Percentiles rank a stretch among this genome's conserved stretches.
Conservation (phyloP, 2,329 filamentous ascomycete species). For the Clonostachys sp. region DNA sequence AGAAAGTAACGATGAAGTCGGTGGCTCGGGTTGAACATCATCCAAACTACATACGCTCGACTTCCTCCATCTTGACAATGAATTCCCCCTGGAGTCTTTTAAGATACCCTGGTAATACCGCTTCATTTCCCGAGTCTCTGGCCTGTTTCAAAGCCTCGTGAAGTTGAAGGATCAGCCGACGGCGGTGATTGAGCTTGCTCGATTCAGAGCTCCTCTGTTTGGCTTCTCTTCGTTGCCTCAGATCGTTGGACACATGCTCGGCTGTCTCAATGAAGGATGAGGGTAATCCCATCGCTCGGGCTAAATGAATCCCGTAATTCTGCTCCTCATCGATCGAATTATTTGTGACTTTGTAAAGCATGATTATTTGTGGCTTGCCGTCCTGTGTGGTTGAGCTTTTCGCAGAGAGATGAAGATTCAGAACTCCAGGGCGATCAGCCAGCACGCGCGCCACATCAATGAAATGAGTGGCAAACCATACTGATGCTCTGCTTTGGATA, state of each 20-base stretch:
- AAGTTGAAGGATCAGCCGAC: slow-evolving; percentile 70
- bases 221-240: slow-evolving; percentile 53
- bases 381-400: slow-evolving; percentile 49
- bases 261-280: slow-evolving; percentile 62
- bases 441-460: slow-evolving; percentile 74
- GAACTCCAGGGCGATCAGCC: slow-evolving; percentile 68
- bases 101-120: slow-evolving; percentile 23
- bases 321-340: slow-evolving; percentile 62
- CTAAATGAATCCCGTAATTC: slow-evolving; percentile 82
- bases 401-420: slow-evolving; percentile 77
- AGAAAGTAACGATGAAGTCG: too few relatives aligned
- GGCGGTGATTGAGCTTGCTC: slow-evolving; percentile 52
- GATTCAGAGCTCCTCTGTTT: slow-evolving; percentile 55
- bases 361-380: slow-evolving; percentile 62
- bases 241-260: slow-evolving; percentile 55
- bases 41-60: slow-evolving; percentile 36
- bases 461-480: slow-evolving; percentile 97
- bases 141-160: slow-evolving; percentile 70
- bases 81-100: slow-evolving; percentile 65
- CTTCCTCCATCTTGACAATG: slow-evolving; percentile 61
- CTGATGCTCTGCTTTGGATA: slow-evolving; percentile 69
- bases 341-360: slow-evolving; percentile 79
- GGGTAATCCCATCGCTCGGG: slow-evolving; percentile 71
- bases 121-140: slow-evolving; percentile 55
- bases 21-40: too few relatives aligned